A percentile compares a stretch with the other conserved stretches of the same genome.
phyloP scores from a whole-genome alignment of 495 filamentous ascomycete species.

The Aspergillus incahuasiensis region DNA sequence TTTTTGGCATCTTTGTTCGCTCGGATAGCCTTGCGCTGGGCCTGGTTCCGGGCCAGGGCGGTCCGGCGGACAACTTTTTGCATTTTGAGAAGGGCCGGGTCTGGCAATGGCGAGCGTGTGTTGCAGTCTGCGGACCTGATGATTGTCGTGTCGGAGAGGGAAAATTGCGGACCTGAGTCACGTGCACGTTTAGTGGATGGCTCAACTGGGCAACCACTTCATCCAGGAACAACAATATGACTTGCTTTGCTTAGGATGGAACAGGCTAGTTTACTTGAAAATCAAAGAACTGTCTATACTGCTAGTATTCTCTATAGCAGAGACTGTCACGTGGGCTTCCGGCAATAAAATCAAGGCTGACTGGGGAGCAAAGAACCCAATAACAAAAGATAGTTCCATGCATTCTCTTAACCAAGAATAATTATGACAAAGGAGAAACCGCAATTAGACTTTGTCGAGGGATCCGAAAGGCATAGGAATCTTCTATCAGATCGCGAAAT shows the following conservation, averaged over 20 bases:
- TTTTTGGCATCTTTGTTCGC: constrained; percentile 35
- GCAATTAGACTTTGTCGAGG: constrained; percentile 25
- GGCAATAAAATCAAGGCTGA: neutral
- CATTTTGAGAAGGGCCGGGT: constrained; percentile 46
- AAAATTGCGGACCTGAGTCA: constrained; percentile 8
- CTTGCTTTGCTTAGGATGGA: neutral
- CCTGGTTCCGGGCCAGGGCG: constrained; percentile 60
- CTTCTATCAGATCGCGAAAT: constrained; percentile 35
- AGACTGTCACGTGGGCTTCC: neutral
- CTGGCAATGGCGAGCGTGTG: constrained; percentile 27
- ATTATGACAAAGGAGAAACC: constrained; percentile 16
- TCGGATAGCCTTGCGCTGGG: constrained; percentile 42
- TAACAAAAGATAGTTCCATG: constrained; percentile 27
- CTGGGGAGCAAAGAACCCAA: constrained; percentile 8
- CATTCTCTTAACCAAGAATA: constrained; percentile 36
- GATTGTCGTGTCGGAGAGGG: neutral
- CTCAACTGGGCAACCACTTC: neutral
- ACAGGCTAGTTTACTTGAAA: too few relatives aligned
- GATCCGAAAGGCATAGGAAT: constrained; percentile 26
- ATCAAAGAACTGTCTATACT: neutral
- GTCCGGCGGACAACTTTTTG: constrained; percentile 71
- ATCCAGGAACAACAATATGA: neutral
- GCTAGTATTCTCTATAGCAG: neutral
- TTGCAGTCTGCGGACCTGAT: neutral
- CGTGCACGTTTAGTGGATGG: neutral